Evolutionary conservation across 2,329 filamentous ascomycete species (phyloP), one percentile per base, ranked within the genome.

Genomic region (Colletotrichum tropicicola): DNA sequence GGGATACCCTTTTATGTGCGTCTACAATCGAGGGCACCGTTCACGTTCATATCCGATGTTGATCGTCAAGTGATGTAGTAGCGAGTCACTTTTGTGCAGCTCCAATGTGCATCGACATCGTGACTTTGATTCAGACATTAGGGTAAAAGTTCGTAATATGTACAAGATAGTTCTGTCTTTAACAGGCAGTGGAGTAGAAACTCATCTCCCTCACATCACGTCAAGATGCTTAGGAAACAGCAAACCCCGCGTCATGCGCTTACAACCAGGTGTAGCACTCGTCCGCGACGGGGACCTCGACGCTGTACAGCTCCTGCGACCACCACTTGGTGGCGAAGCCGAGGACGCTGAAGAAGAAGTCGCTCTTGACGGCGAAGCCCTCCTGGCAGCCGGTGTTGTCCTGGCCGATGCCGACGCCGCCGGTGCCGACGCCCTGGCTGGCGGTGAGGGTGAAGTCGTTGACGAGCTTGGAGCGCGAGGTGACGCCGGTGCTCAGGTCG

Each of bases 271-370:
- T 63, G 53, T 73, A 73, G 53, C 73, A 74, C 66, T 71, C 55
- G 35, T 71, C 62, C 5, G 69, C 72, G 39, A 74, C 70, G 3
- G 72, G 71, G 4, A 74, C 66, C 9, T 64, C 66, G 4, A 71
- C 67, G 44, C 59, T 71, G 60, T 73, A 74, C 3, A 74, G 55
- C 23, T 68, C 68, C 54, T 64, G 64, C 37, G 59, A 66, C 68
- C 70, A 74, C 58, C 72, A 70, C 65, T 73, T 59, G 7, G 71
- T 73, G 9, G 72, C 70, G 17, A 68, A 72, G 2, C 68, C 72
- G 10, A 68, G 27, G 27, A 74, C 64, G 45, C 57, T 69, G 7
- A 74, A 74, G 48, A 58, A 55, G 48, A 74, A 74, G 43, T 73
- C 70, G 21, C 69, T 72, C 28, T 63, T 51, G 41, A 74, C 30